Conservation (phyloP, 2,329 filamentous ascomycete species). For the Xylaria sp. region DNA sequence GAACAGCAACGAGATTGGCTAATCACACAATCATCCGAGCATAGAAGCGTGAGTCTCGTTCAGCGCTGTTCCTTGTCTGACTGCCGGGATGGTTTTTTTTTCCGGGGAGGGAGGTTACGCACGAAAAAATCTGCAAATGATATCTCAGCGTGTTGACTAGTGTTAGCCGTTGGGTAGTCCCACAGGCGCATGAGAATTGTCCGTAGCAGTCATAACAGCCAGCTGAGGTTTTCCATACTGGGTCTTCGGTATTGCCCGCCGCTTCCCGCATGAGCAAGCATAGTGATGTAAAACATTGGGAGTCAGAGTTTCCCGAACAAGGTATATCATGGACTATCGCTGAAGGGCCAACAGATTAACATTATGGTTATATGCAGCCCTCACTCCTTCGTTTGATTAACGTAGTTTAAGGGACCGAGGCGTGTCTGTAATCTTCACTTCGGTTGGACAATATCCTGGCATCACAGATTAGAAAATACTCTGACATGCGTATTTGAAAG, state of each 20-base stretch:
- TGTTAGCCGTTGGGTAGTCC: background rate
- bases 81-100: too few species aligned
- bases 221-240: conserved; percentile 1
- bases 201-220: background rate
- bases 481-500: background rate
- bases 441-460: background rate
- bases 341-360: background rate
- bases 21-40: background rate
- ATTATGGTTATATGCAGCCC: background rate
- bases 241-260: too few species aligned
- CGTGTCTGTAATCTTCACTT: background rate
- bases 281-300: conserved; percentile 30
- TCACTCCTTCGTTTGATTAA: conserved; percentile 2
- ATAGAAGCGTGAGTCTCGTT: background rate
- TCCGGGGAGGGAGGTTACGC: conserved; percentile 14
- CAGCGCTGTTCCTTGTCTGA: conserved; percentile 7
- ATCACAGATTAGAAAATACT: background rate
- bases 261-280: conserved; percentile 21
- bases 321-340: background rate
- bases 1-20: background rate
- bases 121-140: conserved; percentile 2
- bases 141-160: background rate
- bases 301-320: conserved; percentile 15
- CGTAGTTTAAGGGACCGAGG: background rate
- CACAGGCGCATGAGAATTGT: background rate